Base-by-base conservation (phyloP, 495 filamentous ascomycete species). In the Neurospora intermedia region DNA sequence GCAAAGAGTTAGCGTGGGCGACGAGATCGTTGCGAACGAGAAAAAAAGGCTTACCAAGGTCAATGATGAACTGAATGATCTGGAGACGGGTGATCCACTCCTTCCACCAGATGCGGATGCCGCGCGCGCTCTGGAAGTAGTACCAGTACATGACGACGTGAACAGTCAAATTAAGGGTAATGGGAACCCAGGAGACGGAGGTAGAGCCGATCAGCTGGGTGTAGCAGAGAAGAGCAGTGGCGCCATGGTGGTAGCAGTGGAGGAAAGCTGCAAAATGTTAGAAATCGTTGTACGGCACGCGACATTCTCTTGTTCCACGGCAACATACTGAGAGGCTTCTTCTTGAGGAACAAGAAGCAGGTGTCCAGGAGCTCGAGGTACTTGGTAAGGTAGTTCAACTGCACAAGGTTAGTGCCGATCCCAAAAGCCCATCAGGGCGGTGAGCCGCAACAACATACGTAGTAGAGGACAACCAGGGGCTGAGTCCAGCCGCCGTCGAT, bases 21-120 rank as follows among this genome's bases (percentile, higher is more conserved):
- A 35, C 15, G 18, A 59, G 27, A 40, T 42, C 27, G 3, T 13
- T 42, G 10, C 10, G 18, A 38, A 20, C 48, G 42, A 43, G 42
- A 8, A 45, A 15, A 59, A 15, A n/a, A 1, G 6, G 15, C 89
- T 75, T 88, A 92, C 90, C 91, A 71, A 93, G 87, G 76, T 93
- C 91, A 80, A 93, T 89, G 78, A 93, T 84, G 81, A 93, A 94
- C 81, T 94, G 92, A 77, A 88, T 86, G 81, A 94, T 94, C 81
- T 94, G 92, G 73, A 94, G 91, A 76, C 91, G 88, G 74, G 92
- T 94, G 82, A 94, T 93, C 89, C 92, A 94, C 81, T 94, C 89
- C 87, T 94, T 94, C 92, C 92, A 94, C 92, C 92, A 94, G 81
- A 94, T 93, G 73, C 86, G 86, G 82, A 94, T 87, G 75, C 92